Evolutionary conservation across 2,329 filamentous ascomycete genomes (phyloP).

Genomic region (Monosporascus sp.): DNA sequence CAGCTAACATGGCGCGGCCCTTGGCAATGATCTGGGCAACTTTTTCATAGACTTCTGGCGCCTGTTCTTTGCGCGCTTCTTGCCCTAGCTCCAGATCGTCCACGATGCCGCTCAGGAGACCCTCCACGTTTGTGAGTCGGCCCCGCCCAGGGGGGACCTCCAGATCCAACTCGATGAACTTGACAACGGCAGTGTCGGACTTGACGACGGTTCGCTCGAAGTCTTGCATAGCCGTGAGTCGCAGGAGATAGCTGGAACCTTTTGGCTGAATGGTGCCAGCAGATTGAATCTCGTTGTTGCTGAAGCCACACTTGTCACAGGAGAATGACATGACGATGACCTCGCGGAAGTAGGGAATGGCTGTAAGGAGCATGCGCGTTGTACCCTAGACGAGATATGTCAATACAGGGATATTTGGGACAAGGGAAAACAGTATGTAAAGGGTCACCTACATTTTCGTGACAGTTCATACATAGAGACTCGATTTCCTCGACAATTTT

Average conservation of each 20-base stretch:
- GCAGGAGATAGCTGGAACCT: slow-evolving; percentile 78
- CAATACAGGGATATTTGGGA: background rate
- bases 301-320: slow-evolving; percentile 82
- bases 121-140: slow-evolving; percentile 90
- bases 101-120: slow-evolving; percentile 71
- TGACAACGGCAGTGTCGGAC: slow-evolving; percentile 79
- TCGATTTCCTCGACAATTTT: slow-evolving; percentile 64
- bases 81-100: slow-evolving; percentile 80
- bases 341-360: slow-evolving; percentile 95
- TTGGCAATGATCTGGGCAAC: slow-evolving; percentile 71
- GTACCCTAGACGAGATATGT: slow-evolving; percentile 53
- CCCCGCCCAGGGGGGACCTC: slow-evolving; percentile 89
- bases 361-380: slow-evolving; percentile 81
- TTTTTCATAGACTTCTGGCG: slow-evolving; percentile 74
- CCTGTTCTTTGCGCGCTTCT: slow-evolving; percentile 69
- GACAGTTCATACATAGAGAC: slow-evolving; percentile 82
- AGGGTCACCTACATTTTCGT: slow-evolving; percentile 57
- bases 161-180: slow-evolving; percentile 85
- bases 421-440: background rate
- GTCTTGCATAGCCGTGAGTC: slow-evolving; percentile 66
- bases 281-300: slow-evolving; percentile 90
- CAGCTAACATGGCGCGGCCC: slow-evolving; percentile 70
- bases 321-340: slow-evolving; percentile 96
- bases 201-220: slow-evolving; percentile 87
- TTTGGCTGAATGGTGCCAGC: slow-evolving; percentile 89